Percentiles rank a stretch among this genome's conserved stretches.
Conservation (phyloP, 345 rosid genomes). For the Moricandia moricandioides region DNA sequence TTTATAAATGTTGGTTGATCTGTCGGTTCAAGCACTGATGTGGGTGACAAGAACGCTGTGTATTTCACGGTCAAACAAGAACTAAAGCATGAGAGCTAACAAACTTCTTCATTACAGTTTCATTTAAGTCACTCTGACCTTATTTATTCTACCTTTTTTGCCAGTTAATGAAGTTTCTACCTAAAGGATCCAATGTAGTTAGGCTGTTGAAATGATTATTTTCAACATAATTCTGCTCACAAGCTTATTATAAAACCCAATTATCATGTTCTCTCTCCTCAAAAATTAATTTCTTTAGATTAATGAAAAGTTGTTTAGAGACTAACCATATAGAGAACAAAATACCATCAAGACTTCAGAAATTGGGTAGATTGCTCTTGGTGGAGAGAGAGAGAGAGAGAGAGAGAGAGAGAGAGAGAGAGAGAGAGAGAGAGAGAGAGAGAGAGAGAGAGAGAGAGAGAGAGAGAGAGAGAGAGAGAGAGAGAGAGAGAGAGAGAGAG, state of each 20-base stretch:
- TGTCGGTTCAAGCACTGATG: slow-evolving; percentile 44
- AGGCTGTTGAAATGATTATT: not conserved
- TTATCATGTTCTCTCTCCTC: not conserved
- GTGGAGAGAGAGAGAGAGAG: too few species aligned
- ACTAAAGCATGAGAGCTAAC: slow-evolving; percentile 30
- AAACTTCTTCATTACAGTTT: not conserved
- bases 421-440: too few species aligned
- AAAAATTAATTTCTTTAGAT: not conserved
- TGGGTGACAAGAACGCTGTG: slow-evolving; percentile 44
- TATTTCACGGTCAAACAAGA: slow-evolving; percentile 43
- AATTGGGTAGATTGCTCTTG: not conserved
- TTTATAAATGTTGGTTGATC: too few species aligned
- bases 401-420: too few species aligned
- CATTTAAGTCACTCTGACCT: not conserved
- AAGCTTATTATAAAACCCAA: not conserved
- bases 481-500: too few species aligned
- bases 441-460: too few species aligned
- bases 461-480: too few species aligned
- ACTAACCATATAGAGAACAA: not conserved
- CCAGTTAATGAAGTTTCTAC: too few species aligned
- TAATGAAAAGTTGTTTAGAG: not conserved
- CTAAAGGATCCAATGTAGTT: too few species aligned
- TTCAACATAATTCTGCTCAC: not conserved
- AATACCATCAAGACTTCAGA: not conserved
- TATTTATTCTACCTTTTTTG: too few species aligned